Evolutionary conservation across 2,329 filamentous ascomycete species (phyloP).

Genomic region (Neonectria sp.): DNA sequence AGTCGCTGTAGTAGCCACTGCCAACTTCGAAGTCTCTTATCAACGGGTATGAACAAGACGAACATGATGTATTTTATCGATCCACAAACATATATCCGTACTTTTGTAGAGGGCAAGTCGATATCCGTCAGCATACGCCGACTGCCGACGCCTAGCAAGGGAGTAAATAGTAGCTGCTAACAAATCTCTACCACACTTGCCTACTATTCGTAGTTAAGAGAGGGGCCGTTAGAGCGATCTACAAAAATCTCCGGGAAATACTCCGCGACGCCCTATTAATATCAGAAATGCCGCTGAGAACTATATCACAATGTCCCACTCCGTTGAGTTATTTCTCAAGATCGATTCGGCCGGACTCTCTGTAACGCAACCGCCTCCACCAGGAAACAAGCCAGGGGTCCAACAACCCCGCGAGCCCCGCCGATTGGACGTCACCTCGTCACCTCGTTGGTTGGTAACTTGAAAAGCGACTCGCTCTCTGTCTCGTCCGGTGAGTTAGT

Average conservation of each 20-base stretch:
- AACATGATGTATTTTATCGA: not conserved
- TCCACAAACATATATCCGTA: too few species aligned
- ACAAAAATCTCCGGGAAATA: slow-evolving; percentile 48
- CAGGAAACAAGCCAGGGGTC: slow-evolving; percentile 11
- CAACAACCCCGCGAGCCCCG: slow-evolving; percentile 29
- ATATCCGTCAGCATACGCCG: slow-evolving; percentile 24
- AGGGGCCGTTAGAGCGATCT: slow-evolving; percentile 33
- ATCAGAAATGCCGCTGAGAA: slow-evolving; percentile 28
- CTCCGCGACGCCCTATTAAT: slow-evolving; percentile 43
- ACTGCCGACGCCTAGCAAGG: slow-evolving; percentile 4
- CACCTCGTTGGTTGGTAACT: slow-evolving; percentile 21
- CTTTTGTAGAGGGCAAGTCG: not conserved
- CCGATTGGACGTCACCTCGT: slow-evolving; percentile 18
- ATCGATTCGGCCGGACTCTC: slow-evolving; percentile 15
- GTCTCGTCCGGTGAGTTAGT: not conserved
- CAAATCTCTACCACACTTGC: not conserved
- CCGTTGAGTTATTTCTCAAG: slow-evolving; percentile 17
- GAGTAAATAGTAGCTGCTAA: slow-evolving; percentile 1
- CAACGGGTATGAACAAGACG: not conserved
- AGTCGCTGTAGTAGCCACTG: not conserved
- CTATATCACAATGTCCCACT: slow-evolving; percentile 17
- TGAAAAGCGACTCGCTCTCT: slow-evolving; percentile 7
- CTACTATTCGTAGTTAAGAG: slow-evolving; percentile 25
- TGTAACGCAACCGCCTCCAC: slow-evolving; percentile 31
- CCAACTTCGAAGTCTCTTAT: not conserved